Base-by-base conservation (phyloP, 345 rosid genomes). In the Citropsis articulata region DNA sequence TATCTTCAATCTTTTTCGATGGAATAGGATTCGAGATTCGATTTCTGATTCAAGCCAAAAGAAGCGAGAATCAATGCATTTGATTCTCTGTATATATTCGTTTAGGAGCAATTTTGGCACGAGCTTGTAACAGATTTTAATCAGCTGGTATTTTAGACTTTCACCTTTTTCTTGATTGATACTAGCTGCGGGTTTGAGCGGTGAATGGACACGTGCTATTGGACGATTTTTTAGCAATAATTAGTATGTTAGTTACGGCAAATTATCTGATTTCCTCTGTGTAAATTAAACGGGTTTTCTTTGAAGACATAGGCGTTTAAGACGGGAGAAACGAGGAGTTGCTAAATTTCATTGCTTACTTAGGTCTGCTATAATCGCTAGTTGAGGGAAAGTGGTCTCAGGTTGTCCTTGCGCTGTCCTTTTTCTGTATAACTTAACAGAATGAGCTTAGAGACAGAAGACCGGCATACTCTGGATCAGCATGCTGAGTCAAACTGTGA, bases 391-490 rank as follows among this genome's bases (percentile, higher is more conserved):
- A 12, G 27, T 14, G 19, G 19, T 53, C 35, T 79, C 56, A 45
- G 73, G 36, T 31, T 1, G 30, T 42, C 30, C 24, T 72, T 28
- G 45, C 62, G 63, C 73, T 40, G 40, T 59, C 70, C 35, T 64
- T 72, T 69, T 38, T 45, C 48, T 62, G 27, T 31, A 35, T 19
- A 68, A 74, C 69, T 80, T 72, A 66, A 79, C 81, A 86, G 82
- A 80, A 94, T 96, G 99, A 96, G 88, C 91, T 59, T 85, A 71
- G 88, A 87, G 64, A 83, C 69, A 66, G 94, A 86, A 78, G 91
- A 80, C 67, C 83, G 81, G 27, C 77, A 64, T 66, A 65, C 79
- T n/a, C 73, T 74, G 75, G 86, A 87, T 85, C 90, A 75, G 81
- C 84, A 76, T 19, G 83, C 73, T 9, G 86, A 85, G 72, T 68